A percentile compares a stretch with the other conserved stretches of the same genome.
Conservation (phyloP, 2,329 filamentous ascomycete species). For the Polychaeton citri region DNA sequence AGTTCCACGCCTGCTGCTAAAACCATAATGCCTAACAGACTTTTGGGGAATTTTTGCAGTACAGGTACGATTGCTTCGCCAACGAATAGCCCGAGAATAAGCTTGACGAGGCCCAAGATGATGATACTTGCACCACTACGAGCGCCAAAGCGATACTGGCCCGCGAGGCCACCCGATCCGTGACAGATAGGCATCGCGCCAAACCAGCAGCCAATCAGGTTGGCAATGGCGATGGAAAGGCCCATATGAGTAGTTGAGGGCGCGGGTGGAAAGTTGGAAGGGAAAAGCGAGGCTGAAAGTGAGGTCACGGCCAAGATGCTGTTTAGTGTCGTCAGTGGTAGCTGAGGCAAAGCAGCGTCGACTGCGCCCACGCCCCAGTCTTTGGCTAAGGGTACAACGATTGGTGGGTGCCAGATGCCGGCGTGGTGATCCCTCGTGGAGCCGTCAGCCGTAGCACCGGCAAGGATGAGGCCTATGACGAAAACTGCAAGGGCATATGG, state of each 20-base stretch:
- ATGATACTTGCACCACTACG: slow-evolving; percentile 76
- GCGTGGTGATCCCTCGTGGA: slow-evolving; percentile 27
- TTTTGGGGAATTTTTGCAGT: slow-evolving; percentile 59
- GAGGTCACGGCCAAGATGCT: slow-evolving; percentile 80
- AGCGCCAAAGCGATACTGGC: slow-evolving; percentile 82
- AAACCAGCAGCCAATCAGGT: slow-evolving; percentile 77
- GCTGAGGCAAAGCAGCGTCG: slow-evolving; percentile 65
- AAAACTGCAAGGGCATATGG: slow-evolving; percentile 72
- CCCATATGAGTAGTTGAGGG: slow-evolving; percentile 68
- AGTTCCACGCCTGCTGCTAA: slow-evolving; percentile 80
- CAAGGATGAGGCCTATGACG: slow-evolving; percentile 52
- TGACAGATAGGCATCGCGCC: slow-evolving; percentile 94
- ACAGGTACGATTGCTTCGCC: slow-evolving; percentile 61
- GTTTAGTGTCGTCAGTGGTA: slow-evolving; percentile 85
- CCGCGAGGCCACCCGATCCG: slow-evolving; percentile 79
- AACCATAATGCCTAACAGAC: slow-evolving; percentile 75
- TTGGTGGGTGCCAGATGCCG: slow-evolving; percentile 46
- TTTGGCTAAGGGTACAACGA: slow-evolving; percentile 31
- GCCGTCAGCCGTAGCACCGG: slow-evolving; percentile 24
- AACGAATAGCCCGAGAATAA: slow-evolving; percentile 61
- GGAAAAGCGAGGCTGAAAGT: slow-evolving; percentile 64
- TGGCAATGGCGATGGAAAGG: slow-evolving; percentile 70
- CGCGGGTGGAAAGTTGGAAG: slow-evolving; percentile 30
- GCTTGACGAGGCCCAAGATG: slow-evolving; percentile 61
- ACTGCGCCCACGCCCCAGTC: slow-evolving; percentile 43